Evolutionary conservation across 1,284 basidiomycete species (phyloP).

Genomic region (Entoloma clypeatum): DNA sequence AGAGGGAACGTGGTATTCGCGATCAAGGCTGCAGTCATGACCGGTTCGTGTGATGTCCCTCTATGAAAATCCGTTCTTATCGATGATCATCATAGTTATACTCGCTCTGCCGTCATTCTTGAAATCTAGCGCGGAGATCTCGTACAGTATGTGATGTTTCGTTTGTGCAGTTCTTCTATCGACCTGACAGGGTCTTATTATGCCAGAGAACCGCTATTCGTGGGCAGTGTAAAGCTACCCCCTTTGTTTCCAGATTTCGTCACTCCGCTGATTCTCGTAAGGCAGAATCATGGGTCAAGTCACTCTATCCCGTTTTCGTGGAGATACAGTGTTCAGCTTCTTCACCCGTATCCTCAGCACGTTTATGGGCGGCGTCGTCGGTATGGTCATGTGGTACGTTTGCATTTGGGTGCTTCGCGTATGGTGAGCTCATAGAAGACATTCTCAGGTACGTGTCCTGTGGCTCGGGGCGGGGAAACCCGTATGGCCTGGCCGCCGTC

Average conservation of each 20-base stretch:
- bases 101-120: constrained; percentile 60
- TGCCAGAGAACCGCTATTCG: constrained; percentile 47
- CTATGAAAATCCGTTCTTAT: neutral
- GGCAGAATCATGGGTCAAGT: constrained; percentile 68
- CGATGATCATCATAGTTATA: constrained; percentile 38
- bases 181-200: neutral
- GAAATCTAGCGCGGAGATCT: constrained; percentile 51
- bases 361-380: constrained; percentile 66
- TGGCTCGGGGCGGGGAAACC: constrained; percentile 61
- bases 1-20: constrained; percentile 70
- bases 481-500: constrained; percentile 72
- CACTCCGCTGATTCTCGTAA: neutral
- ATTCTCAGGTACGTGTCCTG: constrained; percentile 68
- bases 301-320: constrained; percentile 65
- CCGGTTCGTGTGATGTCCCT: constrained; percentile 34
- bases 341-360: constrained; percentile 63
- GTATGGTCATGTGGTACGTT: constrained; percentile 66
- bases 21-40: constrained; percentile 73
- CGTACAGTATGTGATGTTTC: constrained; percentile 46
- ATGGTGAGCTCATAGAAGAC: too few species aligned
- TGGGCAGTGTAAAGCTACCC: constrained; percentile 48
- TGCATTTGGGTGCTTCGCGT: too few species aligned
- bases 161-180: neutral
- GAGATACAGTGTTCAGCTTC: constrained; percentile 73
- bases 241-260: neutral